Evolutionary conservation across 192 early-diverging fungal species (phyloP).

Genomic region (Rhizophagus clarus): DNA sequence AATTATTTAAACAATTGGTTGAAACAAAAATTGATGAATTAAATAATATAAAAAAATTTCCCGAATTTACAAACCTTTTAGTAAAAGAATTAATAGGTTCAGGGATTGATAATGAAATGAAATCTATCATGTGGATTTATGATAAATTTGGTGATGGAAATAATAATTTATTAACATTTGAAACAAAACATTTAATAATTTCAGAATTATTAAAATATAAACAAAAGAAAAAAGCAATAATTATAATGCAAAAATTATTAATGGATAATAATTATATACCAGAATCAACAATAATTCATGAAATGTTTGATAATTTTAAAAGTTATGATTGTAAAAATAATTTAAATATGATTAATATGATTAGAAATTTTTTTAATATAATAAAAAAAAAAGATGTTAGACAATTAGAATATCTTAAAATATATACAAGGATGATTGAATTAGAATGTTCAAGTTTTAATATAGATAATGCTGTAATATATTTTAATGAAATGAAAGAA

Average conservation of each 20-base stretch:
- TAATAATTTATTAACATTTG: neutral
- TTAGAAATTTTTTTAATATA: neutral
- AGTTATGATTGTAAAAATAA: neutral
- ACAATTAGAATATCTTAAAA: neutral
- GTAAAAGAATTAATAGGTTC: neutral
- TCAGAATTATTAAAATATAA: neutral
- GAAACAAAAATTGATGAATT: neutral
- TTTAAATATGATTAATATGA: neutral
- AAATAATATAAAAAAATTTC: neutral
- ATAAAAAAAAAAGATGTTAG: neutral
- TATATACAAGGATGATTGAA: neutral
- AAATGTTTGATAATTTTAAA: neutral
- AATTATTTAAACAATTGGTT: neutral
- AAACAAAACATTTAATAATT: neutral
- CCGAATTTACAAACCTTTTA: neutral
- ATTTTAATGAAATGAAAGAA: constrained; percentile 23
- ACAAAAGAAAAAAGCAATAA: neutral
- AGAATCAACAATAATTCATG: neutral
- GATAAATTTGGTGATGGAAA: neutral
- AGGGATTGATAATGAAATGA: neutral
- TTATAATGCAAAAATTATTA: neutral
- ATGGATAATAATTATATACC: neutral
- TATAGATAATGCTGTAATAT: constrained; percentile 15
- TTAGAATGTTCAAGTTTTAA: neutral
- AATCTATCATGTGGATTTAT: neutral